Conservation (phyloP, 164 flowering plant genomes). For the Vitis amurensis region DNA sequence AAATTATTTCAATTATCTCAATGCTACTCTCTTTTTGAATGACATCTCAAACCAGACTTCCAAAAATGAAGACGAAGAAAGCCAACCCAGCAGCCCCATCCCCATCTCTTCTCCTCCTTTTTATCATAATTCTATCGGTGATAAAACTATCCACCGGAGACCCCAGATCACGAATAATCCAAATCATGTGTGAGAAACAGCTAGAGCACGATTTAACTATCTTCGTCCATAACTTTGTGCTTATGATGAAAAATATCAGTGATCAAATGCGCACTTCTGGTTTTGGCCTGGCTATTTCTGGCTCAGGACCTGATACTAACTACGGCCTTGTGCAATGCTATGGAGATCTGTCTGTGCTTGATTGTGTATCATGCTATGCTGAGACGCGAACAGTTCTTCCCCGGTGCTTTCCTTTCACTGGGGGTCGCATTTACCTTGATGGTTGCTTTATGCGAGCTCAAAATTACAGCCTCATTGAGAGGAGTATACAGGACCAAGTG, state of each 20-base stretch:
- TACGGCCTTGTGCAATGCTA: constrained; percentile 85
- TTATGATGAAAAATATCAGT: constrained; percentile 63
- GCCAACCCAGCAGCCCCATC: neutral
- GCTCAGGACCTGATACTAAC: constrained; percentile 58
- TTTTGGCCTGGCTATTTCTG: constrained; percentile 53
- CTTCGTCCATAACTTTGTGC: constrained; percentile 67
- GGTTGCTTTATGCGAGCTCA: constrained; percentile 78
- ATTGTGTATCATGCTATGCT: constrained; percentile 70
- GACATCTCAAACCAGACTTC: neutral
- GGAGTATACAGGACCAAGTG: constrained; percentile 59
- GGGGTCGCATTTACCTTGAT: constrained; percentile 68
- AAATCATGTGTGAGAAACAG: constrained; percentile 33
- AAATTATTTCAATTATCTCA: no score
- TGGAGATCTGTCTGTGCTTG: constrained; percentile 70
- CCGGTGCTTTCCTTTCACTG: constrained; percentile 57
- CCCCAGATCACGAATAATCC: constrained; percentile 57
- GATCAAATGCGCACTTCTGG: no score
- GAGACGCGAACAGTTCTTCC: constrained; percentile 74
- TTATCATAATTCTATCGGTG: constrained; percentile 17
- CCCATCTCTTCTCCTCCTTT: constrained; percentile 13
- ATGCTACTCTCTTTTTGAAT: no score
- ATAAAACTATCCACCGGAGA: constrained; percentile 36
- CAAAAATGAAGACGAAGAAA: constrained; percentile 39
- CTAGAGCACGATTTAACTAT: constrained; percentile 53
- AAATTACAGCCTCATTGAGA: constrained; percentile 56